Conservation (phyloP, 192 early-diverging fungal genomes). For the Umbelopsis sp. region DNA sequence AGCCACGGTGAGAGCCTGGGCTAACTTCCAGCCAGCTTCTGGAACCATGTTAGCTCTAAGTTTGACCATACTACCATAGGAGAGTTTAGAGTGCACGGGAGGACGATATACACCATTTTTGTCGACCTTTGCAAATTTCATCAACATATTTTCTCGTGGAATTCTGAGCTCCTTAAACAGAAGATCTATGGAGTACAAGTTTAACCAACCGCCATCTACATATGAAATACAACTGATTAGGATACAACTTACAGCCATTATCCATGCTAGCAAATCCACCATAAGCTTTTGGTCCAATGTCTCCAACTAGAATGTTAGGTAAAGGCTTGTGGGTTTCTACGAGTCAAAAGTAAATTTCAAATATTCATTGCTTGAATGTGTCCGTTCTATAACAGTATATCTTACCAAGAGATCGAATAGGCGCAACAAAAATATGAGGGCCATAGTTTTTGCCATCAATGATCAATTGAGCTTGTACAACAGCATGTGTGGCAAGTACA, state of each 20-base stretch:
- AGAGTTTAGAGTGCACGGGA: constrained; percentile 70
- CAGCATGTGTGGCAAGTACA: constrained; percentile 67
- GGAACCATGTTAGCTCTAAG: constrained; percentile 72
- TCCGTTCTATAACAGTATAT: no score
- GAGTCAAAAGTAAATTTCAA: background rate
- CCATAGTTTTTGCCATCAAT: constrained; percentile 69
- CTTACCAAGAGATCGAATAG: constrained; percentile 62
- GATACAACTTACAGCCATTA: constrained; percentile 70
- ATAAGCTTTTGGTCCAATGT: constrained; percentile 80
- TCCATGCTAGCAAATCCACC: constrained; percentile 74
- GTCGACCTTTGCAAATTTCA: constrained; percentile 78
- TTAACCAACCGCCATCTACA: background rate
- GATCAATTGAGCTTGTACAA: constrained; percentile 80
- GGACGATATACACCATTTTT: constrained; percentile 64
- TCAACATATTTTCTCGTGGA: constrained; percentile 79
- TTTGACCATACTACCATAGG: constrained; percentile 80
- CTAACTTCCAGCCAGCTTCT: constrained; percentile 52
- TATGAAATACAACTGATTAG: background rate
- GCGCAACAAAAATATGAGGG: constrained; percentile 77
- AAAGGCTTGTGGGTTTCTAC: constrained; percentile 63
- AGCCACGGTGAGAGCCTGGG: constrained; percentile 64
- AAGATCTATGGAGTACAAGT: constrained; percentile 35
- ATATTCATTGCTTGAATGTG: background rate
- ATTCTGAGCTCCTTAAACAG: constrained; percentile 73
- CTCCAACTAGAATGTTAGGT: constrained; percentile 73